Conservation (phyloP, 208 protist species). For the Leishmania guyanensis region DNA sequence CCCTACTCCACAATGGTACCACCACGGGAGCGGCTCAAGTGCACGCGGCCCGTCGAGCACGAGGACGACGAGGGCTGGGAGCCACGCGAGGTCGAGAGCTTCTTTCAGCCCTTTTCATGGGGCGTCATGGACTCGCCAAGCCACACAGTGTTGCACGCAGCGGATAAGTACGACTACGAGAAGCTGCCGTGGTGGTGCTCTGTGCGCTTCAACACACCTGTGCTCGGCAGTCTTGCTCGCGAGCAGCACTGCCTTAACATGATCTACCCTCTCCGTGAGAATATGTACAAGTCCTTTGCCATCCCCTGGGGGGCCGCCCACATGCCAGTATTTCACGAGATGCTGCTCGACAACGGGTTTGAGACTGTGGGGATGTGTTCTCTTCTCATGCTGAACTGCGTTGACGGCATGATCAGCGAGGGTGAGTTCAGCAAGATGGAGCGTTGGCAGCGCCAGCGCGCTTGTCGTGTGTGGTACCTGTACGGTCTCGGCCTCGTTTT, state of each 20-base stretch:
- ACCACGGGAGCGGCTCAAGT: slow-evolving; percentile 31
- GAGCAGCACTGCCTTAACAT: slow-evolving; percentile 87
- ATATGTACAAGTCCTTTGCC: slow-evolving; percentile 80
- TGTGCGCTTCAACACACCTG: slow-evolving; percentile 71
- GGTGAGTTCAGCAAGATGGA: slow-evolving; percentile 62
- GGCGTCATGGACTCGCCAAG: slow-evolving; percentile 73
- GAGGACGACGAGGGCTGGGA: slow-evolving; percentile 89
- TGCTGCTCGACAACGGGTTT: slow-evolving; percentile 85
- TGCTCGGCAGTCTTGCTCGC: slow-evolving; percentile 66
- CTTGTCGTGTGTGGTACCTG: slow-evolving; percentile 24
- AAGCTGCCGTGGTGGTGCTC: slow-evolving; percentile 79
- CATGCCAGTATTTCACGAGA: slow-evolving; percentile 87
- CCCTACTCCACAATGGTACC: slow-evolving; percentile 81
- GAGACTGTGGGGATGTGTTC: slow-evolving; percentile 71
- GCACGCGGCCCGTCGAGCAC: slow-evolving; percentile 48
- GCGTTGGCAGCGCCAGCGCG: slow-evolving; percentile 42
- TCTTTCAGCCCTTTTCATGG: slow-evolving; percentile 90
- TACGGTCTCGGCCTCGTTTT: slow-evolving; percentile 32
- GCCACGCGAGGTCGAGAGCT: slow-evolving; percentile 66
- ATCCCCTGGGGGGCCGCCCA: slow-evolving; percentile 86
- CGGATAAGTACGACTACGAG: slow-evolving; percentile 90
- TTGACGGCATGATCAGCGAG: slow-evolving; percentile 75
- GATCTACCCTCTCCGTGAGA: slow-evolving; percentile 57
- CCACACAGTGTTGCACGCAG: slow-evolving; percentile 84
- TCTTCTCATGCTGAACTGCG: slow-evolving; percentile 56